phyloP scores from a whole-genome alignment of 2,329 filamentous ascomycete species.

The Penicillium thymicola region DNA sequence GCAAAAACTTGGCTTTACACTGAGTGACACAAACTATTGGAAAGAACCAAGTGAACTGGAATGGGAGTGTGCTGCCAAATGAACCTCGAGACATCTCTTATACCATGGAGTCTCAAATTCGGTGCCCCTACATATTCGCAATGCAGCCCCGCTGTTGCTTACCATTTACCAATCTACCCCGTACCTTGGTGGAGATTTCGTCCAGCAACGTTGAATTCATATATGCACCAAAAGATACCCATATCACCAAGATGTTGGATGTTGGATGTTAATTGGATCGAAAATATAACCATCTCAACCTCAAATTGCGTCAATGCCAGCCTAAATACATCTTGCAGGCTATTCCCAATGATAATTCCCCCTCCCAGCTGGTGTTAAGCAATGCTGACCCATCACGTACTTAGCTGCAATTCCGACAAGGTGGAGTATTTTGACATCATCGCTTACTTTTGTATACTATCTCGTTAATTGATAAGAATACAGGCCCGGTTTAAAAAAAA shows the following conservation, averaged over 20 bases:
- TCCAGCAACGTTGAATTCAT: not conserved
- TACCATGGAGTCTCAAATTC: not conserved
- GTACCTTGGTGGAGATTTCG: not conserved
- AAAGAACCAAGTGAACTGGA: constrained; percentile 20
- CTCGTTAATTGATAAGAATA: not conserved
- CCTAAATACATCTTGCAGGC: not conserved
- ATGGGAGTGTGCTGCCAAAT: constrained; percentile 13
- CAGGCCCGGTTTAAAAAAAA: not conserved
- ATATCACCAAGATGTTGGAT: no score
- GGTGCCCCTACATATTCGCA: not conserved
- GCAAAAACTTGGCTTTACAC: constrained; percentile 23
- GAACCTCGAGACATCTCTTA: not conserved
- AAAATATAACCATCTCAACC: not conserved
- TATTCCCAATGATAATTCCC: not conserved
- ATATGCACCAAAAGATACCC: not conserved
- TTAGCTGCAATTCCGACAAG: constrained; percentile 1
- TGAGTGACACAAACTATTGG: constrained; percentile 22
- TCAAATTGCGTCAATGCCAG: constrained; percentile 2
- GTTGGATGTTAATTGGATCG: not conserved
- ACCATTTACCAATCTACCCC: not conserved
- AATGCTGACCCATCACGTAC: not conserved
- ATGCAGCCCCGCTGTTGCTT: not conserved
- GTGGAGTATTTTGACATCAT: constrained; percentile 6
- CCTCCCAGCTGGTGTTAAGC: not conserved
- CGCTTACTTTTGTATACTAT: not conserved